These are phyloP conservation scores for Aspergillus novoparasiticus DNA, from an alignment of 2,329 filamentous ascomycete species.

Conservation along the genomic window DNA sequence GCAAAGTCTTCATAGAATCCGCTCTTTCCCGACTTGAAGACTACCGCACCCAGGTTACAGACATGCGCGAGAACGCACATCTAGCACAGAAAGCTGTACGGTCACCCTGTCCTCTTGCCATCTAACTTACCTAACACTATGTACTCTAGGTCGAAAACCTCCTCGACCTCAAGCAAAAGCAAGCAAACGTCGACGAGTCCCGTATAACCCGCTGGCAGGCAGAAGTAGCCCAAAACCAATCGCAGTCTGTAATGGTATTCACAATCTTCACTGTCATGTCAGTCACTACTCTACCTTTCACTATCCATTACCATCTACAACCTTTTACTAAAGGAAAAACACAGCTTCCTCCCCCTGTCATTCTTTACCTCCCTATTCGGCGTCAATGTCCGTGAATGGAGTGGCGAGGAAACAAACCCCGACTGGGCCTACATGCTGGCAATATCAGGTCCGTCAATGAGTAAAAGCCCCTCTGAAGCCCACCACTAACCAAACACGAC, in stretches of 20 bases:
- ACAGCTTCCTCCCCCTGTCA: slow-evolving; percentile 60
- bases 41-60: slow-evolving; percentile 56
- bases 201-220: slow-evolving; percentile 64
- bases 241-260: slow-evolving; percentile 61
- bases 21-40: slow-evolving; percentile 57
- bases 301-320: background rate
- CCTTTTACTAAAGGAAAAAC: background rate
- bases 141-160: slow-evolving; percentile 60
- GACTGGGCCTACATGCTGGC: slow-evolving; percentile 27
- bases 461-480: background rate
- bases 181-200: slow-evolving; percentile 68
- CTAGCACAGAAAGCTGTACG: slow-evolving; percentile 59
- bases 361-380: slow-evolving; percentile 69
- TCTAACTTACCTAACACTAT: slow-evolving; percentile 5
- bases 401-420: slow-evolving; percentile 47
- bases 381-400: slow-evolving; percentile 67
- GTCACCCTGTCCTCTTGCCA: background rate
- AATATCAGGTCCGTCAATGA: slow-evolving; percentile 29
- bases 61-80: slow-evolving; percentile 63
- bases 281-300: slow-evolving; percentile 9
- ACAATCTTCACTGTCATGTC: slow-evolving; percentile 65
- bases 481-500: slow-evolving; percentile 5
- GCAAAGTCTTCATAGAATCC: slow-evolving; percentile 55
- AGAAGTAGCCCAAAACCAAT: slow-evolving; percentile 64
- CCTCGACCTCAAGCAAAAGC: slow-evolving; percentile 67